A percentile compares a stretch with the other conserved stretches of the same genome.
phyloP scores from a whole-genome alignment of 2,329 filamentous ascomycete genomes.

The Calonectria multiphialidica region DNA sequence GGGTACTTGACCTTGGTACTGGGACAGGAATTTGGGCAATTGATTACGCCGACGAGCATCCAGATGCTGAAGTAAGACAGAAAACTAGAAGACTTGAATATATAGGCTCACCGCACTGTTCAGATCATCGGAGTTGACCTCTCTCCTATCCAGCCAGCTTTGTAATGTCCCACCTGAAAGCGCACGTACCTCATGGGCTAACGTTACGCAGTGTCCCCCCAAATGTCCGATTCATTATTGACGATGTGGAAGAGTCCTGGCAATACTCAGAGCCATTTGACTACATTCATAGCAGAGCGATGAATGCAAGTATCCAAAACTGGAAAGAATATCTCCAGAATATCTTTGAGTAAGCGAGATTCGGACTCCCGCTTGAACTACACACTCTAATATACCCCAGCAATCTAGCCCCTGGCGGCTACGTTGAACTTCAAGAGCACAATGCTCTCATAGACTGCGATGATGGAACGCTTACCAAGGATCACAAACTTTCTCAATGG shows the following conservation, averaged over 20 bases:
- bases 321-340: neutral
- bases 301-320: neutral
- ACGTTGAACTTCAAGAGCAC: conserved; percentile 36
- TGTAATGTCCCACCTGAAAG: neutral
- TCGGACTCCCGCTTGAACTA: no score
- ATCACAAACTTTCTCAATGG: conserved; percentile 39
- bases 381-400: no score
- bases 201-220: neutral
- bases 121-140: neutral
- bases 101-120: neutral
- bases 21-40: conserved; percentile 2
- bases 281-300: conserved; percentile 14
- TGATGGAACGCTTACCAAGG: conserved; percentile 31
- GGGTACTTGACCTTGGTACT: conserved; percentile 13
- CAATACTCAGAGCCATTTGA: neutral
- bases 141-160: neutral
- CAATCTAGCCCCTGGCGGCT: conserved; percentile 30
- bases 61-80: neutral
- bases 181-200: neutral
- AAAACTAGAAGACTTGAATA: neutral
- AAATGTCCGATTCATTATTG: conserved; percentile 16
- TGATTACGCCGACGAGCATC: neutral
- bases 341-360: conserved; percentile 4
- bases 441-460: conserved; percentile 32
- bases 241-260: conserved; percentile 18